Evolutionary conservation across 257 asterid species (phyloP), one percentile per base, ranked within the genome.

Genomic region (Fraxinus cuspidata): DNA sequence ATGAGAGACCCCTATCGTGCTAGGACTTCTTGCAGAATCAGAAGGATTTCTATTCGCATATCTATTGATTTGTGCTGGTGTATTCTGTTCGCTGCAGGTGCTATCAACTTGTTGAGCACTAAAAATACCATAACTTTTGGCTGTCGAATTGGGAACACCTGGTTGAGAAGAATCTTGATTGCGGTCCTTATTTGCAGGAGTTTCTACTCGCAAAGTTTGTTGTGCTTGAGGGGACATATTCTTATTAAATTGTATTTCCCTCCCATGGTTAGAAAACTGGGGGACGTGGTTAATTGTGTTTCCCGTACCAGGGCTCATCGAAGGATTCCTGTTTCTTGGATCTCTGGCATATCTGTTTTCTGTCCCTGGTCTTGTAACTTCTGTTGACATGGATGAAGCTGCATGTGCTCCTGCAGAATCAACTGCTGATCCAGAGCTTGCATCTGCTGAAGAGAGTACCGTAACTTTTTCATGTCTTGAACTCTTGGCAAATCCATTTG

Each of bases 71-170:
- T 70, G 84, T n/a, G 77, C 80, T 1, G 89, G 79, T 38, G 38
- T 35, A 74, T 70, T 80, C 76, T 80, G 85, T 71, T 77, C 80
- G 18, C 42, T 71, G 2, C 84, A 65, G 15, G 81, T 27, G 38
- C 69, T 44, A 70, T 75, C 82, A 67, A 25, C 77, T 77, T 80
- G 71, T 12, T 72, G 83, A 34, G 78, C 23, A 56, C 87, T 76
- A 83, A 90, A 93, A 51, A 81, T 66, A 68, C 94, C 96, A 11
- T 73, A 91, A 83, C 87, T 81, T 82, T 89, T 85, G 82, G 84
- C 16, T 7, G 87, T 81, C 47, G 86, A 75, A 71, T 58, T 82
- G 51, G 77, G 81, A 79, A 0, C 28, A 67, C 82, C 72, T 3
- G 85, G 44, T 29, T 25, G 66, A 31, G 87, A 70, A 37, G 88